Percentiles rank a stretch among this genome's conserved stretches.
Conservation (phyloP, 116 monocot species). For the Dioscorea cayenensis region DNA sequence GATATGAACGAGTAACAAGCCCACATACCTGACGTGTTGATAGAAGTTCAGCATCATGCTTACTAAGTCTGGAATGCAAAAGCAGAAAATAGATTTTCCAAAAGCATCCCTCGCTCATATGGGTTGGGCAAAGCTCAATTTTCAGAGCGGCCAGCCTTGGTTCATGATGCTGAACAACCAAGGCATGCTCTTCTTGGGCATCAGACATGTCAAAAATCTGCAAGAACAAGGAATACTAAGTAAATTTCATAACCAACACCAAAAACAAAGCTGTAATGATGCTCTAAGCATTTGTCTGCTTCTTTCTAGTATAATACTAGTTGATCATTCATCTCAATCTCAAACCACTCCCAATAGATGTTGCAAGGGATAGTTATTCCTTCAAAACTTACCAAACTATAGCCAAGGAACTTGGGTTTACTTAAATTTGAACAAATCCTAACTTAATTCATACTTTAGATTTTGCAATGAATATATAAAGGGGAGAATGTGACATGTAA, state of each 20-base stretch:
- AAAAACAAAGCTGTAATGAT: too few relatives aligned
- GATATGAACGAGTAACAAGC: neutral
- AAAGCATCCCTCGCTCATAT: conserved; percentile 86
- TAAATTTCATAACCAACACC: neutral
- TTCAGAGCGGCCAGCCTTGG: conserved; percentile 84
- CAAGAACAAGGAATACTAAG: neutral
- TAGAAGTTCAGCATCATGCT: conserved; percentile 69
- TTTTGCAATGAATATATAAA: too few relatives aligned
- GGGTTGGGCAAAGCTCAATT: conserved; percentile 90
- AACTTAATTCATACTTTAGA: too few relatives aligned
- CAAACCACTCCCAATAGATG: too few relatives aligned
- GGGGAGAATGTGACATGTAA: too few relatives aligned
- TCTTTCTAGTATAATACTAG: too few relatives aligned
- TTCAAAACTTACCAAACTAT: too few relatives aligned
- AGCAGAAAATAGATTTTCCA: conserved; percentile 95
- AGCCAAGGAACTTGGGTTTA: too few relatives aligned
- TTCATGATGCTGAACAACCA: conserved; percentile 56
- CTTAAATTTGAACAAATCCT: too few relatives aligned
- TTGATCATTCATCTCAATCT: too few relatives aligned
- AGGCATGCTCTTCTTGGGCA: conserved; percentile 77
- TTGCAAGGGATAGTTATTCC: too few relatives aligned
- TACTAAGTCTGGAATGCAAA: conserved; percentile 72
- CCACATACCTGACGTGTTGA: conserved; percentile 72
- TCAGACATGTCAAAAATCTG: conserved; percentile 94
- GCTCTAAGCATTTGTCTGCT: too few relatives aligned